Conservation (phyloP, 2,329 filamentous ascomycete genomes). For the Pestalotiopsis sp. region DNA sequence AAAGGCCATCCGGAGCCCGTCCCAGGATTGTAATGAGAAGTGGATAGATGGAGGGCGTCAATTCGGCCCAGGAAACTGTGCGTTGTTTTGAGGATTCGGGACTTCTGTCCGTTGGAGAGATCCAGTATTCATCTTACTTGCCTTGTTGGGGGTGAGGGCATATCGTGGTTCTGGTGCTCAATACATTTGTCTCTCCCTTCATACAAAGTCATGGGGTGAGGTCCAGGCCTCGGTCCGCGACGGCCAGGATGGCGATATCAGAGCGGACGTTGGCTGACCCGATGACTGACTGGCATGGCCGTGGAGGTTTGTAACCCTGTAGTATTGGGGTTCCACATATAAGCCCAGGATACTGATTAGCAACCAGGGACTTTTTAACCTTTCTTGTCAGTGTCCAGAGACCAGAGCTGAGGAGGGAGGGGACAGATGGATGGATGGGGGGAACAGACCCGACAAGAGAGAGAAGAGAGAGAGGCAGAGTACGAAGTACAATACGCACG, state of each 20-base stretch:
- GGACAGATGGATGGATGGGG: conserved; percentile 1
- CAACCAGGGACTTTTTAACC: conserved; percentile 26
- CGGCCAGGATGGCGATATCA: conserved; percentile 20
- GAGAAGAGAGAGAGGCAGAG: conserved; percentile 21
- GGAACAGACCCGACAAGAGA: conserved; percentile 15
- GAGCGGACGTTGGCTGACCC: conserved; percentile 26
- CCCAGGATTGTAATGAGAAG: not conserved
- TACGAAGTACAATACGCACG: conserved; percentile 5
- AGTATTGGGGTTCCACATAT: conserved; percentile 13
- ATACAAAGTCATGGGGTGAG: conserved; percentile 10
- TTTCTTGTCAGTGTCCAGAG: conserved; percentile 16
- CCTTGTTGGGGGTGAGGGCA: not conserved
- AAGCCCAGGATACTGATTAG: conserved; percentile 27
- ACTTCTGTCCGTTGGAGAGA: not conserved
- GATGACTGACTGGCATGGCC: conserved; percentile 24
- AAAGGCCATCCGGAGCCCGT: not conserved
- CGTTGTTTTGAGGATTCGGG: not conserved
- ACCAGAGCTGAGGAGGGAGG: conserved; percentile 23
- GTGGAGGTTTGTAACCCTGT: conserved; percentile 26
- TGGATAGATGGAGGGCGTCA: not conserved
- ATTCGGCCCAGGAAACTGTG: not conserved
- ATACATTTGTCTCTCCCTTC: not conserved
- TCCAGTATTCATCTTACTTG: not conserved
- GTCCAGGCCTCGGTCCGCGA: conserved; percentile 25
- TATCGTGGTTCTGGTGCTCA: not conserved